Base-by-base conservation (phyloP, 345 rosid genomes). In the Lumnitzera littorea region DNA sequence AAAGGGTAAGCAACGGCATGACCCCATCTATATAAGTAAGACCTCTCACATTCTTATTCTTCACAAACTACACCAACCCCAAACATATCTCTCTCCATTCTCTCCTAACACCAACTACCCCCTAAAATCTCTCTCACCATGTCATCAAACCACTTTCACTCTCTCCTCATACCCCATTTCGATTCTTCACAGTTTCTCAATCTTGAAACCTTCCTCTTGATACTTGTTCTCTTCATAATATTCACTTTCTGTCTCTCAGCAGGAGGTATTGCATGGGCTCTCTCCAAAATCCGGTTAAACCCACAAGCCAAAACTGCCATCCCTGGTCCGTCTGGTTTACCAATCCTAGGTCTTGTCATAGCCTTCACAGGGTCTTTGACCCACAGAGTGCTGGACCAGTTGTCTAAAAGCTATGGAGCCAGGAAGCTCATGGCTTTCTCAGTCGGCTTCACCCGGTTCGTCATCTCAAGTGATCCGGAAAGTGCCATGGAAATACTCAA, bases 371-470 rank as follows among this genome's bases (percentile, higher is more conserved):
- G 78, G 9, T 24, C 85, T 2, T 64, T 58, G 5, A 76, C 95
- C 13, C 95, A 87, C 66, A 66, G 95, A 14, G 82, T 58, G 15
- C 91, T 89, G 4, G 82, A 83, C 3, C 54, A 57, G 1, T 69
- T 78, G 11, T 78, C 89, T 3, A 20, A 58, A 59, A 62, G 70
- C 14, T 50, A 66, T 2, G 64, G 73, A 48, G 87, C 84, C 15
- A 70, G 65, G 61, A 20, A 69, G 60, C 57, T 90, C 61, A 87
- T 90, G 95, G 91, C 88, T n/a, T 85, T 88, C 60, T 88, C 97
- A 1, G 74, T 88, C 20, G 96, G 97, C 43, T 72, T 85, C 65
- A 85, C 84, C 5, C 84, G 94, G 23, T 85, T 86, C 4, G 50
- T 91, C 14, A 79, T 91, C 61, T 80, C 87, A 2, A 86, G 96